phyloP scores from a whole-genome alignment of 192 early-diverging fungal species.

The Podila horticola region DNA sequence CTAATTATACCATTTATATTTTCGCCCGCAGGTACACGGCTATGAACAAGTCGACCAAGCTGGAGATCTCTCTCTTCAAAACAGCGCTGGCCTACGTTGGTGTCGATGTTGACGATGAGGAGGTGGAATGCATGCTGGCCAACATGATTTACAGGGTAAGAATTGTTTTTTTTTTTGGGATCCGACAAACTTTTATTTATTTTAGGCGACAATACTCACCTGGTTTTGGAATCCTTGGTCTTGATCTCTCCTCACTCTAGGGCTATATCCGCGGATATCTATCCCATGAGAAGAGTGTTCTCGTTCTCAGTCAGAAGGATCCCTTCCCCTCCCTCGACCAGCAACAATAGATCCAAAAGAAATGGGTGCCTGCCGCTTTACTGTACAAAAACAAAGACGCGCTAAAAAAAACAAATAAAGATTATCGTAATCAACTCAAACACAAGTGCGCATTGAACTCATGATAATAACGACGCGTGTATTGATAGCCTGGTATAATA shows the following conservation, averaged over 20 bases:
- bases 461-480: no score
- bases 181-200: not conserved
- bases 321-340: constrained; percentile 73
- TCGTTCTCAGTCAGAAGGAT: constrained; percentile 79
- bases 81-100: constrained; percentile 72
- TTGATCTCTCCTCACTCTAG: constrained; percentile 29
- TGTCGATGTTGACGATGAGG: constrained; percentile 64
- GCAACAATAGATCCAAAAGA: not conserved
- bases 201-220: not conserved
- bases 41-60: constrained; percentile 59
- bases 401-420: no score
- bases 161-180: not conserved
- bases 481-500: no score
- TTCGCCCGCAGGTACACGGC: constrained; percentile 58
- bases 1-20: no score
- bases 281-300: constrained; percentile 77
- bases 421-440: not conserved
- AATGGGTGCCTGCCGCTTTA: not conserved
- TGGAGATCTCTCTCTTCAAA: constrained; percentile 72
- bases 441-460: no score
- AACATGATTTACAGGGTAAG: constrained; percentile 88
- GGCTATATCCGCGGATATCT: constrained; percentile 91
- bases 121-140: constrained; percentile 89
- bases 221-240: not conserved
- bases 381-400: not conserved